These are phyloP conservation scores for Groenewaldozyma salmanticensis DNA, from an alignment of 805 yeast genomes.

Conservation along the genomic window DNA sequence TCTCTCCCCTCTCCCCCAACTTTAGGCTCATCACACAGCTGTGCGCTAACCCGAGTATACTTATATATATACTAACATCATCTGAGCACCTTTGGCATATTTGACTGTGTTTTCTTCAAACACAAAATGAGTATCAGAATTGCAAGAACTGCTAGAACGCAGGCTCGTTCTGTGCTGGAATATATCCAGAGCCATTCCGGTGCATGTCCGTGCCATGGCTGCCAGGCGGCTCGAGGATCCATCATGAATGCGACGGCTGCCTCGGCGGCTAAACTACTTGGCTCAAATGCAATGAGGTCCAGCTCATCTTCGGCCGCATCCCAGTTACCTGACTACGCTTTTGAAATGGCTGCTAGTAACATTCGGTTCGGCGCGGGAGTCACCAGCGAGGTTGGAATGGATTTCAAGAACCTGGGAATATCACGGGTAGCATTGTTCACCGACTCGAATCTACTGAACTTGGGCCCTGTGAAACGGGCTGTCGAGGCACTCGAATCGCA, in stretches of 20 bases:
- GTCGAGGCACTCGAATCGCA: slow-evolving; percentile 26
- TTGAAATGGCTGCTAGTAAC: slow-evolving; percentile 32
- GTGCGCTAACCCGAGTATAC: too few relatives aligned
- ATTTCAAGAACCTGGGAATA: slow-evolving; percentile 26
- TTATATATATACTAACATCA: too few relatives aligned
- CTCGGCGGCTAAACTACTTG: background rate
- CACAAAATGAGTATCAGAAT: slow-evolving; percentile 7
- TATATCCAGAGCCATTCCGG: slow-evolving; percentile 19
- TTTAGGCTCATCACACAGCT: too few relatives aligned
- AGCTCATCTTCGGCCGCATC: slow-evolving; percentile 6
- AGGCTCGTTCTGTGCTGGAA: slow-evolving; percentile 7
- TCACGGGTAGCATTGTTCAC: slow-evolving; percentile 30
- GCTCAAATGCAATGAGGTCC: background rate
- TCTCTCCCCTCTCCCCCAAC: too few relatives aligned
- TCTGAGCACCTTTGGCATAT: too few relatives aligned
- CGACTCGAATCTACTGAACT: slow-evolving; percentile 23
- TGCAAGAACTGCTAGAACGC: slow-evolving; percentile 5
- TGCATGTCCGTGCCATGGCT: slow-evolving; percentile 29
- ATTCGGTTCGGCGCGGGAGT: slow-evolving; percentile 33
- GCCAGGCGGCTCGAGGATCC: slow-evolving; percentile 8
- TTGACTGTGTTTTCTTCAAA: too few relatives aligned
- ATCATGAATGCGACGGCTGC: background rate
- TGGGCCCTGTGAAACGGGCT: slow-evolving; percentile 25
- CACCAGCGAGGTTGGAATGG: slow-evolving; percentile 31
- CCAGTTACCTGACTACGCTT: slow-evolving; percentile 28